phyloP scores from a whole-genome alignment of 129 eudicot species.

The carrot (Daucus carota) region DNA sequence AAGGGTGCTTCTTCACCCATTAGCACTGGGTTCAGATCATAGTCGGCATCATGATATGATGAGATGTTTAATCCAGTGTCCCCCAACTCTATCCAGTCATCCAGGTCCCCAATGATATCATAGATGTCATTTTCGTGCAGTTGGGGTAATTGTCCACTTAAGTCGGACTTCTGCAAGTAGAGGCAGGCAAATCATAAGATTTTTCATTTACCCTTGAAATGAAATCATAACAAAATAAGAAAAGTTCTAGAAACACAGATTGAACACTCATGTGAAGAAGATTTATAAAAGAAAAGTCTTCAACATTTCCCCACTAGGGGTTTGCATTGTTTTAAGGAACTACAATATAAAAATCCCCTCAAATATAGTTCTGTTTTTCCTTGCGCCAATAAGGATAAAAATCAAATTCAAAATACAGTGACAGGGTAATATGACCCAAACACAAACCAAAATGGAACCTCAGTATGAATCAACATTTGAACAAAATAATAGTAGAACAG shows the following conservation, averaged over 20 bases:
- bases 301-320: neutral
- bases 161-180: conserved; percentile 1
- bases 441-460: neutral
- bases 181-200: neutral
- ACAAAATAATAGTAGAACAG: neutral
- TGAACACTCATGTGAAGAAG: neutral
- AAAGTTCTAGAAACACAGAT: neutral
- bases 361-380: neutral
- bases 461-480: neutral
- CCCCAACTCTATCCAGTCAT: conserved; percentile 7
- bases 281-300: neutral
- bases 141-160: neutral
- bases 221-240: neutral
- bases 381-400: neutral
- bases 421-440: neutral
- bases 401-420: neutral
- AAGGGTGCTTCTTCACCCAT: neutral
- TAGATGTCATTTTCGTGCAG: conserved; percentile 19
- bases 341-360: neutral
- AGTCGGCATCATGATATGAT: conserved; percentile 4
- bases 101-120: conserved; percentile 27
- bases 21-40: conserved; percentile 7
- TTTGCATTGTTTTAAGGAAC: neutral
- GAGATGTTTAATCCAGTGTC: conserved; percentile 15
- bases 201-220: neutral